Base-by-base conservation (phyloP, 2,329 filamentous ascomycete species). In the Penicillium sp. region DNA sequence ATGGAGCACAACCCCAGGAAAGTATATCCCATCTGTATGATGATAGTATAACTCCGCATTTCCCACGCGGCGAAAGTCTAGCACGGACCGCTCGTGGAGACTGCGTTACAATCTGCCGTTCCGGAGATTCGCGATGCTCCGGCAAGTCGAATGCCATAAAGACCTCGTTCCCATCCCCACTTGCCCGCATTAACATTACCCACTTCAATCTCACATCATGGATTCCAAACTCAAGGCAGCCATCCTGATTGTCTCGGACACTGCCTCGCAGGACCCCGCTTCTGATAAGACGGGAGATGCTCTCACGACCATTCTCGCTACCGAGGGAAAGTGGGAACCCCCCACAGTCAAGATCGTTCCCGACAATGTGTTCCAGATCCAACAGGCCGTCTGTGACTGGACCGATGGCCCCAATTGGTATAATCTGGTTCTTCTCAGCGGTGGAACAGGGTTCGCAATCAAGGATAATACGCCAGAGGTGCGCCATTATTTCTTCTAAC, bases 401-500 rank as follows among this genome's bases (percentile, higher is more conserved):
- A 72, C 84, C 0, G 88, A 95, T 62, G 54, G 57, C n/a, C 66
- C 73, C 8, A 63, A 74, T 4, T 73, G 73, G 32, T 62, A 71
- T 3, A 90, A 95, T 63, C 66, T 96, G 41, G 77, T 98, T 42
- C 64, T 95, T 31, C 90, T 88, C 0, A 95, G 87, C 5, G 92
- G 92, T 14, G 92, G 92, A 2, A 98, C 92, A 1, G 92, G 92
- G 0, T 98, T 98, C 64, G 84, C 92, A 6, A 72, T 80, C 8
- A 77, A 82, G 38, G 92, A 98, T 68, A 72, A 76, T 28, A 98
- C 92, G 0, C 92, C 92, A 2, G 92, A 96, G 75, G 86, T 89
- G 61, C 48, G 66, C 60, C 31, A 39, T 37, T 35, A 6, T 12
- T 30, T 14, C 25, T 30, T n/a, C n/a, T 34, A 17, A 20, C 15